These are phyloP conservation scores for Plasmodium yoelii DNA, from an alignment of 169 alveolate genomes.

Conservation along the genomic window DNA sequence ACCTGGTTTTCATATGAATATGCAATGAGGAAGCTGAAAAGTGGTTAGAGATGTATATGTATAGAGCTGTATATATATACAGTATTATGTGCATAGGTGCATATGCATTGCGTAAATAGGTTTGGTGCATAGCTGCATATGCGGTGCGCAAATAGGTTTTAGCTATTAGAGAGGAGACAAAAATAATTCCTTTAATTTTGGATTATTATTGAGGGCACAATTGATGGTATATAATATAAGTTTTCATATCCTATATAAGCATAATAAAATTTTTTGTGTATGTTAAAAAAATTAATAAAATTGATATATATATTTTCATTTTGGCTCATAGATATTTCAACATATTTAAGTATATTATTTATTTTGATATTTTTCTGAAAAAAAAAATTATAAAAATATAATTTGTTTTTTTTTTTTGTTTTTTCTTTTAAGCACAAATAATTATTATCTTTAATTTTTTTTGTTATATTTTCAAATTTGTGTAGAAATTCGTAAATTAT, in stretches of 20 bases:
- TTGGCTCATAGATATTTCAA: constrained; percentile 32
- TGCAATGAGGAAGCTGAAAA: constrained; percentile 64
- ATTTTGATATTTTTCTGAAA: constrained; percentile 1
- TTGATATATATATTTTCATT: constrained; percentile 13
- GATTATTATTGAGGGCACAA: constrained; percentile 21
- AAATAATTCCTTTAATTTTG: neutral
- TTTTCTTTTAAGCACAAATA: constrained; percentile 9
- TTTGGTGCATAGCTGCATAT: no score
- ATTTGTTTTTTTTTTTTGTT: constrained; percentile 29
- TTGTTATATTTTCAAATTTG: constrained; percentile 55
- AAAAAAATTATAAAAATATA: constrained; percentile 10
- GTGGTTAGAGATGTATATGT: neutral
- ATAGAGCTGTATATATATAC: neutral
- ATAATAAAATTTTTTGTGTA: constrained; percentile 14
- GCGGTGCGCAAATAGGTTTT: neutral
- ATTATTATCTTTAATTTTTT: constrained; percentile 14
- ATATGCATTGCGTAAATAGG: no score
- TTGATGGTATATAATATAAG: constrained; percentile 17
- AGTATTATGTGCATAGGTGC: neutral
- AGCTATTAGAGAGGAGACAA: no score
- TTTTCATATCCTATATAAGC: constrained; percentile 14
- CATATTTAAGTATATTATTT: constrained; percentile 12
- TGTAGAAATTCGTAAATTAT: constrained; percentile 58
- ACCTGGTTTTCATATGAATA: constrained; percentile 72
- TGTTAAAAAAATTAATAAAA: constrained; percentile 36